Base-by-base conservation (phyloP, 2,329 filamentous ascomycete species). In the Penicillium frequentans region DNA sequence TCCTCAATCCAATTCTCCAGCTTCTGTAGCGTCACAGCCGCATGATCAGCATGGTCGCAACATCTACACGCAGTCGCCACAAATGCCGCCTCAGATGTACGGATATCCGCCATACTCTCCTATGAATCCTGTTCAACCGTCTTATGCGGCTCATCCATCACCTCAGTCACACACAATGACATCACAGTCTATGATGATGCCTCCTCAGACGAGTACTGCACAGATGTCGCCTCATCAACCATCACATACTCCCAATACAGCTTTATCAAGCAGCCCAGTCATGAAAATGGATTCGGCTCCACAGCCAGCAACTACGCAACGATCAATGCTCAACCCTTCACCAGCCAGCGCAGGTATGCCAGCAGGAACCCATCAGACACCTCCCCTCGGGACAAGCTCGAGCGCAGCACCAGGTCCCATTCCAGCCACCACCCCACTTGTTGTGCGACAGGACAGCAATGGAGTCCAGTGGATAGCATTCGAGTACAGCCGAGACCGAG, bases 401-500 rank as follows among this genome's bases (percentile, higher is more conserved):
- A 96, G 93, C 69, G 92, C 93, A 35, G 95, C 95, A 1, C 95
- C 95, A 7, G 95, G 95, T 2, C 95, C 95, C 0, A 99, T 99
- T 67, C 95, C 95, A 13, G 95, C 95, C 0, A 99, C 95, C 3
- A 98, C 95, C 0, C 95, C 95, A 0, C 81, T 97, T 9, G 93
- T 98, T 9, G 93, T 98, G 24, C 83, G 93, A 64, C 93, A 98
- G 75, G 95, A 98, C 68, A 90, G 91, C 70, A 98, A 96, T 65
- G 95, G 95, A 9, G 93, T 98, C 7, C 95, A 98, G 75, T 98
- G 95, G 95, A 98, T 98, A 69, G 92, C 92, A 0, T 99, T 98
- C 61, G 95, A 99, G 75, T 99, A 99, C 74, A 98, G 93, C 11
- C 87, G 93, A 59, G 93, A 99, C 72, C 85, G 93, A 46, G 93